Conservation (phyloP, 345 rosid genomes). For the Clarkia xantiana region DNA sequence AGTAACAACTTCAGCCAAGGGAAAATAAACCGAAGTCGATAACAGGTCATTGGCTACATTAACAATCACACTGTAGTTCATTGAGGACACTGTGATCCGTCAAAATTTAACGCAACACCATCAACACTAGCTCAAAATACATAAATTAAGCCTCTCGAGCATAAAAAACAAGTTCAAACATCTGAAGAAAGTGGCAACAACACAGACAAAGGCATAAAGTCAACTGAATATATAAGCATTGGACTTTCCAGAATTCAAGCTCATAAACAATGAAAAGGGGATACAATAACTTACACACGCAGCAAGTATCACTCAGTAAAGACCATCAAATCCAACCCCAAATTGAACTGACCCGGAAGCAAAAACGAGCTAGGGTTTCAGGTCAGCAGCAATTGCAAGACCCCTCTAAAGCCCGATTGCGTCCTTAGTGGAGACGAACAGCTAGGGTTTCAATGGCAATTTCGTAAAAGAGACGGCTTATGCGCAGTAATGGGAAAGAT, state of each 20-base stretch:
- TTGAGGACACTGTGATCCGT: not conserved
- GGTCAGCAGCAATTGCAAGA: conserved; percentile 6
- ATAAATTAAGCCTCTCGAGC: not conserved
- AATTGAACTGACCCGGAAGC: conserved; percentile 1
- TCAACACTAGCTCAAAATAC: not conserved
- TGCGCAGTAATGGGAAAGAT: conserved; percentile 5
- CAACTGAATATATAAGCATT: conserved; percentile 2
- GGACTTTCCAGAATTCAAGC: conserved; percentile 1
- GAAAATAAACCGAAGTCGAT: no score
- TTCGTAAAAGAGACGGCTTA: conserved; percentile 12
- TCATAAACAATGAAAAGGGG: not conserved
- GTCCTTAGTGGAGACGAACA: conserved; percentile 6
- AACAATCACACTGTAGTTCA: not conserved
- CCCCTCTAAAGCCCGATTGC: conserved; percentile 2
- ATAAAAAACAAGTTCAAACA: conserved; percentile 1
- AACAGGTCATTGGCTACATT: no score
- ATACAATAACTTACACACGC: not conserved
- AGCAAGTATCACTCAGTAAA: not conserved
- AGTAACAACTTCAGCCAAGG: no score
- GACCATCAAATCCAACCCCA: not conserved
- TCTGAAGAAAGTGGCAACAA: not conserved
- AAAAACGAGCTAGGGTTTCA: conserved; percentile 34
- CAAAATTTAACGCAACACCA: not conserved
- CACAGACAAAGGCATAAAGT: conserved; percentile 1
- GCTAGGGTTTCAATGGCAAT: conserved; percentile 46